Base-by-base conservation (phyloP, 805 yeast species). In the Kodamaea neixiangensis region DNA sequence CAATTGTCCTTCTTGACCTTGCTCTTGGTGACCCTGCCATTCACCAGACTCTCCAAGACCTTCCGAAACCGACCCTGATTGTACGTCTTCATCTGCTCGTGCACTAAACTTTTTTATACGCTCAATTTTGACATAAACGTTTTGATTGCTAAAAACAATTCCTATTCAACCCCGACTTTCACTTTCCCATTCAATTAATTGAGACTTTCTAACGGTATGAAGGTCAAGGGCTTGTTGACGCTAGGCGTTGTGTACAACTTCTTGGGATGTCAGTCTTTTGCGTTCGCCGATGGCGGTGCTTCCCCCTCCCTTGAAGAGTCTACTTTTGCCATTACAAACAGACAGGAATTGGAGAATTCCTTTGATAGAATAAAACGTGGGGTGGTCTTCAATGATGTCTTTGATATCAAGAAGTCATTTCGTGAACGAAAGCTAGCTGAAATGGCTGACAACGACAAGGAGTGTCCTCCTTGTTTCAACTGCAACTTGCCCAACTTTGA, bases 381-480 rank as follows among this genome's bases (percentile, higher is more conserved):
- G 20, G 62, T 55, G 1, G 61, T 61, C 13, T 34, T 61, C 51
- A 63, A 62, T 48, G 72, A 68, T 47, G 50, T 65, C 1, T 67
- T 63, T 48, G 59, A 57, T 11, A 48, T 62, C 35, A 55, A 51
- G 15, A 47, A 43, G 19, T 47, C 39, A 2, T 22, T 48, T 13
- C 29, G 31, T 7, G 42, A 48, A 21, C 55, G 51, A 31, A 7
- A 25, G 31, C 11, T 25, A 13, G 31, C 31, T 25, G 31, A 25
- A 7, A 25, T 9, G 39, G 42, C 6, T 11, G 22, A 29, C 29
- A 47, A 15, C n/a, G 48, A 44, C 21, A 45, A 48, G 37, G 74
- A 79, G 46, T 89, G 96, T 61, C 96, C 96, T 0, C 96, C 96
- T 0, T 89, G 97, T 62, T 94, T 94, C 80, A 93, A 94, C 68